phyloP scores from a whole-genome alignment of 441 rosid species.

The Hypseocharis bilobata region DNA sequence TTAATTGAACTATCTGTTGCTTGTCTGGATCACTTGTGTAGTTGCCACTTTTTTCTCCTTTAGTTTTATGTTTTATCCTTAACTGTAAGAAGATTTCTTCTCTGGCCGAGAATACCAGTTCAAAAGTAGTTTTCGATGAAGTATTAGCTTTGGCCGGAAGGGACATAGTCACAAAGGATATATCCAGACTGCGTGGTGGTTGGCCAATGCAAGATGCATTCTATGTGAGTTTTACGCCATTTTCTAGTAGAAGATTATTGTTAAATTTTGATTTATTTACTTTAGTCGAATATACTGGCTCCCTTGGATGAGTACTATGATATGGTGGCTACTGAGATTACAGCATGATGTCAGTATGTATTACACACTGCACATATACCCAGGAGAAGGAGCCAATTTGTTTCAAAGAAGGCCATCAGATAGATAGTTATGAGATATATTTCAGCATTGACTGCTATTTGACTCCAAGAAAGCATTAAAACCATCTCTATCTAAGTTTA shows the following conservation, averaged over 20 bases:
- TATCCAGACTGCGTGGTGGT: conserved; percentile 95
- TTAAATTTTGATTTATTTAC: background rate
- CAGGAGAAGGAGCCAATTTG: background rate
- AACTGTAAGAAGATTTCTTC: conserved; percentile 58
- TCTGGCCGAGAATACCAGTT: conserved; percentile 74
- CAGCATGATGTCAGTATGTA: background rate
- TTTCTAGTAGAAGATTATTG: conserved; percentile 9
- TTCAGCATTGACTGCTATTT: background rate
- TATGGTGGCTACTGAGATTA: background rate
- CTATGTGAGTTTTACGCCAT: conserved; percentile 48
- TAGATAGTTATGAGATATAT: background rate
- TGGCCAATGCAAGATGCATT: conserved; percentile 99
- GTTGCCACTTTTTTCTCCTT: conserved; percentile 8
- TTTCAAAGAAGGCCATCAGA: background rate
- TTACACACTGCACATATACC: background rate
- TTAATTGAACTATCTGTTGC: conserved; percentile 4
- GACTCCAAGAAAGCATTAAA: background rate
- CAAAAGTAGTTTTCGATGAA: conserved; percentile 72
- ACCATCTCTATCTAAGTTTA: background rate
- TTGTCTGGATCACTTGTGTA: conserved; percentile 17
- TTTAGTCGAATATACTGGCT: background rate
- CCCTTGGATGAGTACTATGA: background rate
- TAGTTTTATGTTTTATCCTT: conserved; percentile 31
- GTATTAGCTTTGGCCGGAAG: conserved; percentile 77
- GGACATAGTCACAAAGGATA: conserved; percentile 89